phyloP scores from a whole-genome alignment of 2,329 filamentous ascomycete genomes.

The Verticillium nonalfalfae region DNA sequence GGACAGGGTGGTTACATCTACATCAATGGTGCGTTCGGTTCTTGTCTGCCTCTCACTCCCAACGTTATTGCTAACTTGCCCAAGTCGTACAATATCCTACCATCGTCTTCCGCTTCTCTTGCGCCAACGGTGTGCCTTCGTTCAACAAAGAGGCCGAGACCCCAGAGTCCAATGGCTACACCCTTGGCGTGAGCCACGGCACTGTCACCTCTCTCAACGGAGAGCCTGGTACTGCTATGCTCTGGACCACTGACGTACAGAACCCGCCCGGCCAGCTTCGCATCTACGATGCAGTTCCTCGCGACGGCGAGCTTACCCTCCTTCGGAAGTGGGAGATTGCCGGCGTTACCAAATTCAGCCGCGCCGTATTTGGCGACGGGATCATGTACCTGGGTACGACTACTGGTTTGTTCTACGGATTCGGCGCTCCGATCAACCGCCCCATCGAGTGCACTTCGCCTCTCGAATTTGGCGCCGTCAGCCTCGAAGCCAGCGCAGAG shows the following conservation, averaged over 20 bases:
- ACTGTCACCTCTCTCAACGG: constrained; percentile 49
- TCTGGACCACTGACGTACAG: constrained; percentile 52
- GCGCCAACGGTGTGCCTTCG: constrained; percentile 38
- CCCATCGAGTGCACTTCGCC: constrained; percentile 47
- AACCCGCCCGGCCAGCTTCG: constrained; percentile 36
- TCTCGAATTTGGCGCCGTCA: constrained; percentile 37
- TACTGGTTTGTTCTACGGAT: constrained; percentile 45
- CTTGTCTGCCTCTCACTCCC: not conserved
- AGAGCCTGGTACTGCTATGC: constrained; percentile 45
- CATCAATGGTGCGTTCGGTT: constrained; percentile 24
- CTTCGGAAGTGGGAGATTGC: constrained; percentile 45
- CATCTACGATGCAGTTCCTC: constrained; percentile 45
- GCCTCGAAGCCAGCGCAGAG: constrained; percentile 22
- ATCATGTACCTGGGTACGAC: constrained; percentile 47
- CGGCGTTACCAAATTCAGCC: constrained; percentile 48
- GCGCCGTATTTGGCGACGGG: constrained; percentile 51
- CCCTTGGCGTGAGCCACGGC: constrained; percentile 50
- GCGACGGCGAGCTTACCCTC: constrained; percentile 35
- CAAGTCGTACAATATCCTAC: constrained; percentile 45
- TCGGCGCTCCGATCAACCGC: constrained; percentile 47
- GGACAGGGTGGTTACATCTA: constrained; percentile 42
- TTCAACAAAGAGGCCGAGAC: constrained; percentile 48
- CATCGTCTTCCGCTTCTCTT: constrained; percentile 52
- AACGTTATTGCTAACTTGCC: not conserved
- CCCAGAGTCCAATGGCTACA: constrained; percentile 40